Percentiles rank a stretch among this genome's conserved stretches.
Evolutionary conservation across 148 eudicot species (phyloP).

Genomic region (Amaranthus cruentus): DNA sequence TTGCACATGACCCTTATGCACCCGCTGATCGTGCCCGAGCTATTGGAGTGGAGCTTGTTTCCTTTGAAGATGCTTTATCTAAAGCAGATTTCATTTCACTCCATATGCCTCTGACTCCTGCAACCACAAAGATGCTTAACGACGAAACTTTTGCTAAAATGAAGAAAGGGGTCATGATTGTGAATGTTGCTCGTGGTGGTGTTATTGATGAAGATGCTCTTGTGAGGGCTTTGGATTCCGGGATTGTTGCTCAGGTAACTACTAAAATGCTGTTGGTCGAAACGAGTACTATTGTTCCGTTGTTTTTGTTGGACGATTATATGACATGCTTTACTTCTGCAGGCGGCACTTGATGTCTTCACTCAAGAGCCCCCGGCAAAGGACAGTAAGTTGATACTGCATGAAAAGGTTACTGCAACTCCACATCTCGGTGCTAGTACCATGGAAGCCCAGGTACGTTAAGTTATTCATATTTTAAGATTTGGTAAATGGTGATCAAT

Average conservation of each 20-base stretch:
- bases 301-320: neutral
- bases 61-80: constrained; percentile 76
- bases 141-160: constrained; percentile 93
- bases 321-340: constrained; percentile 7
- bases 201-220: constrained; percentile 97
- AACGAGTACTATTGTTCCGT: neutral
- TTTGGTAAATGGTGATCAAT: neutral
- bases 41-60: constrained; percentile 85
- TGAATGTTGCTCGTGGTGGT: constrained; percentile 99
- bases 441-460: constrained; percentile 89
- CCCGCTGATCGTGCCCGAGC: constrained; percentile 98
- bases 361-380: constrained; percentile 89
- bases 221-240: constrained; percentile 85
- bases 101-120: constrained; percentile 95
- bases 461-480: neutral
- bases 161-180: constrained; percentile 91
- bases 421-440: constrained; percentile 99
- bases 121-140: constrained; percentile 75
- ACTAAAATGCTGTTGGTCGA: neutral
- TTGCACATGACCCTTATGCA: constrained; percentile 96
- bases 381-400: constrained; percentile 74
- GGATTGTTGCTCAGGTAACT: constrained; percentile 91
- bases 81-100: constrained; percentile 95
- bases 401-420: constrained; percentile 79
- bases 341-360: constrained; percentile 99